Percentiles rank a stretch among this genome's conserved stretches.
phyloP scores from a whole-genome alignment of 2,329 filamentous ascomycete genomes.

The Pseudocercospora pini-densiflorae region DNA sequence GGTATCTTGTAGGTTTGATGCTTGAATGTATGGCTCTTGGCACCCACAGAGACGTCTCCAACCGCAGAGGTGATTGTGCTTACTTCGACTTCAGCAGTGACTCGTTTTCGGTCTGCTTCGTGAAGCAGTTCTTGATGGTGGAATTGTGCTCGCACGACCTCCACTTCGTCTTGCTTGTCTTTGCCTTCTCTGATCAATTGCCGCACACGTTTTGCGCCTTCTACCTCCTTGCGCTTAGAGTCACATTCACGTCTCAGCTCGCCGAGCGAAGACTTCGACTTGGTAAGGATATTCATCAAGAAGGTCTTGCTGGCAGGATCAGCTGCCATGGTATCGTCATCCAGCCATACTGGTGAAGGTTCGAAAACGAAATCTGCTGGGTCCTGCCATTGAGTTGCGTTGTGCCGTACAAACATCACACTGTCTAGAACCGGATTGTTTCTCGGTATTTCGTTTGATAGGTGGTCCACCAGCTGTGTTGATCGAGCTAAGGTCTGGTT shows the following conservation, averaged over 20 bases:
- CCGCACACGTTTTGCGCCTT: conserved; percentile 73
- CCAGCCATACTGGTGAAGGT: conserved; percentile 95
- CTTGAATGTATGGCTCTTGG: conserved; percentile 97
- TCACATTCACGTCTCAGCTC: conserved; percentile 84
- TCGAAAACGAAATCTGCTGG: conserved; percentile 86
- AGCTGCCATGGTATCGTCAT: conserved; percentile 82
- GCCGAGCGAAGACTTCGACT: conserved; percentile 82
- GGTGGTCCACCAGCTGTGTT: conserved; percentile 70
- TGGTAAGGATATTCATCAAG: conserved; percentile 86
- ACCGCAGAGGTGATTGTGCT: conserved; percentile 89
- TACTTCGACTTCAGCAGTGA: conserved; percentile 91
- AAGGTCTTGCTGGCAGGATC: conserved; percentile 90
- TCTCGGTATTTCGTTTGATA: conserved; percentile 79
- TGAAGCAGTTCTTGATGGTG: conserved; percentile 83
- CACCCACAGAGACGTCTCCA: conserved; percentile 89
- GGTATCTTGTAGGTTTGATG: conserved; percentile 99
- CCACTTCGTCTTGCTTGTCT: conserved; percentile 87
- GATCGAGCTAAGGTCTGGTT: conserved; percentile 76
- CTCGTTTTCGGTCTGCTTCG: conserved; percentile 77
- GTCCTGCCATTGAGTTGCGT: conserved; percentile 78
- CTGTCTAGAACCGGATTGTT: conserved; percentile 91
- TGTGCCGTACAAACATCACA: conserved; percentile 97
- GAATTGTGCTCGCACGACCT: conserved; percentile 83
- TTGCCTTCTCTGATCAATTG: conserved; percentile 79
- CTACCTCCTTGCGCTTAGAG: conserved; percentile 83